Conservation (phyloP, 768 basidiomycete species). For the Coprinopsis sp. region DNA sequence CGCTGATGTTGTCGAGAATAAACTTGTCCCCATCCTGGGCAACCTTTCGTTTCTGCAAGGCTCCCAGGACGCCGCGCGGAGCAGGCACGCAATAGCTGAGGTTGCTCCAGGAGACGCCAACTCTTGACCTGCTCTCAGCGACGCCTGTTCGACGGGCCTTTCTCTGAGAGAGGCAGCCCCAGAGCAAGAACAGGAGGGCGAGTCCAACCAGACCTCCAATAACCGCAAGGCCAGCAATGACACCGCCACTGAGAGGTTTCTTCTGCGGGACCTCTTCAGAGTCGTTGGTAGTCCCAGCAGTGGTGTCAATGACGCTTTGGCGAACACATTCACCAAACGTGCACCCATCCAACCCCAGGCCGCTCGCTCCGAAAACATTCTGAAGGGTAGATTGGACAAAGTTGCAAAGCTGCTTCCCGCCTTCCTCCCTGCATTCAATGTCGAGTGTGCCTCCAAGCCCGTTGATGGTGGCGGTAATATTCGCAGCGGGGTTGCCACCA, state of each 20-base stretch:
- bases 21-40: slow-evolving; percentile 45
- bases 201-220: slow-evolving; percentile 62
- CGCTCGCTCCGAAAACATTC: slow-evolving; percentile 63
- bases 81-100: slow-evolving; percentile 61
- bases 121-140: slow-evolving; percentile 43
- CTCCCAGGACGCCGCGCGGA: slow-evolving; percentile 10
- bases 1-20: slow-evolving; percentile 67
- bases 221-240: slow-evolving; percentile 87
- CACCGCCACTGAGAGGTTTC: slow-evolving; percentile 64
- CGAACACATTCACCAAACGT: slow-evolving; percentile 85
- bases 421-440: slow-evolving; percentile 59
- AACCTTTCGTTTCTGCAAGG: slow-evolving; percentile 12
- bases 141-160: slow-evolving; percentile 49
- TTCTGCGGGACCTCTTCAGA: slow-evolving; percentile 21
- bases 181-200: slow-evolving; percentile 52
- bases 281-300: slow-evolving; percentile 32
- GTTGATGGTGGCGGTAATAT: slow-evolving; percentile 64
- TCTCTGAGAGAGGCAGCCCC: slow-evolving; percentile 60
- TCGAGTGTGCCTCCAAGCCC: slow-evolving; percentile 57
- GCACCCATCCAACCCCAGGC: slow-evolving; percentile 72
- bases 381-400: slow-evolving; percentile 75
- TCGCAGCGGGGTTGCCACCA: slow-evolving; percentile 40
- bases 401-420: slow-evolving; percentile 54
- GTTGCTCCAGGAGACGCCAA: slow-evolving; percentile 62
- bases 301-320: slow-evolving; percentile 69